Evolutionary conservation across 495 filamentous ascomycete species (phyloP).

Genomic region (Penicillium paradoxum): DNA sequence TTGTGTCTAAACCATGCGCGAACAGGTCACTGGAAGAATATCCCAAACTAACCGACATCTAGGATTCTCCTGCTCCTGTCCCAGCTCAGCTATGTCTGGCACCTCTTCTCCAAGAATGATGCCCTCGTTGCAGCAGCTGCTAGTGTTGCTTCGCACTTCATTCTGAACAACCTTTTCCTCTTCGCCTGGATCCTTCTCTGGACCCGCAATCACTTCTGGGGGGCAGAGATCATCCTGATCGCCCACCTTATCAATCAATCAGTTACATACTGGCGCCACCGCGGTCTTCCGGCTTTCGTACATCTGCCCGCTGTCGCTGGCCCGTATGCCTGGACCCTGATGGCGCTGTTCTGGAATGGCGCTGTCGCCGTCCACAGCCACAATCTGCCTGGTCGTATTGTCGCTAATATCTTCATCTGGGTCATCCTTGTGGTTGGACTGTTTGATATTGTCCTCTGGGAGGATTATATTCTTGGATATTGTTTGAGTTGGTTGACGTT

Average conservation of each 20-base stretch:
- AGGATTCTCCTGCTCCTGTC: constrained; percentile 72
- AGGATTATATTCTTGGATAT: constrained; percentile 83
- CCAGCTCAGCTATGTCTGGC: constrained; percentile 69
- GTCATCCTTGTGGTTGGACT: constrained; percentile 66
- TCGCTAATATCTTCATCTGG: constrained; percentile 87
- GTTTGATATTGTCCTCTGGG: constrained; percentile 63
- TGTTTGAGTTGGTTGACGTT: constrained; percentile 65
- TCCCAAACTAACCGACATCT: background rate
- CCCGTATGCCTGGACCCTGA: constrained; percentile 78
- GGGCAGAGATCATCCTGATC: constrained; percentile 66
- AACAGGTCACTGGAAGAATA: background rate
- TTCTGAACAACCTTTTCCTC: constrained; percentile 74
- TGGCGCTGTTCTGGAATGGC: constrained; percentile 82
- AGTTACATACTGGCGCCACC: constrained; percentile 74
- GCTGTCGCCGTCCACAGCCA: constrained; percentile 64
- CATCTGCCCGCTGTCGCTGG: constrained; percentile 69
- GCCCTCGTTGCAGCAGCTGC: constrained; percentile 62
- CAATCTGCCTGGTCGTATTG: constrained; percentile 59
- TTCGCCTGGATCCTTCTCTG: constrained; percentile 79
- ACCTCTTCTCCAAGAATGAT: constrained; percentile 64
- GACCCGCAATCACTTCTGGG: constrained; percentile 66
- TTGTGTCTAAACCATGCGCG: background rate
- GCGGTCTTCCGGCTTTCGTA: constrained; percentile 59
- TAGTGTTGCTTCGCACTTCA: constrained; percentile 77
- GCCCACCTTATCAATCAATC: constrained; percentile 77